Base-by-base conservation (phyloP, 1,139 yeast genomes). In the Hemisphaericaspora lyxosophila region DNA sequence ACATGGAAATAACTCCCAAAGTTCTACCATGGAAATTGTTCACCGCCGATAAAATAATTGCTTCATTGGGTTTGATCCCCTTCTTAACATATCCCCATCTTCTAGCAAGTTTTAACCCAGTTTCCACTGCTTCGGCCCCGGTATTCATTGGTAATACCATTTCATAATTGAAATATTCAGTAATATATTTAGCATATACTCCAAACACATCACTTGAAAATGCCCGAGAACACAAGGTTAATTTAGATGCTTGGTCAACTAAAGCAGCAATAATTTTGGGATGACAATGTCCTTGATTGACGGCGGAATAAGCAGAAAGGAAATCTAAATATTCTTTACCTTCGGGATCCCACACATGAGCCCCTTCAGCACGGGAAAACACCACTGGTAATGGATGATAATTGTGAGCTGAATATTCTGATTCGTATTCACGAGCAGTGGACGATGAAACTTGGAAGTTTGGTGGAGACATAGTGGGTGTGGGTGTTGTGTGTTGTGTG, bases 111-210 rank as follows among this genome's bases (percentile, higher is more conserved):
- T 90, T 90, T 61, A 92, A 73, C 26, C 86, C 96, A 32, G 97
- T 88, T 68, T 90, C 98, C 35, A 90, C 98, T 9, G 98, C 98
- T 67, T 90, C 97, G 20, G 97, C 97, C 59, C 98, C 98, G 7
- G 97, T 90, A 71, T 90, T 90, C 97, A 90, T 90, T 50, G 98
- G 98, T 61, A 90, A 73, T 7, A 90, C 92, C 85, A 82, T 83
- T 56, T 90, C 98, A 64, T 87, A 90, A 58, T 82, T 78, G 69
- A 92, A 90, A 60, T 70, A 90, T 60, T 89, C 95, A 40, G 97
- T 88, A 45, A 89, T 73, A 57, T 78, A 92, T 63, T 89, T 87
- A 51, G 97, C 95, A 57, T 81, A 90, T 33, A 76, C 76, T 35
- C 96, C 95, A 59, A 90, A 88, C 12, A 82, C 83, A 60, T 90